Evolutionary conservation across 2,329 filamentous ascomycete genomes (phyloP), one percentile per base, ranked within the genome.

Genomic region (Colletotrichum agaves): DNA sequence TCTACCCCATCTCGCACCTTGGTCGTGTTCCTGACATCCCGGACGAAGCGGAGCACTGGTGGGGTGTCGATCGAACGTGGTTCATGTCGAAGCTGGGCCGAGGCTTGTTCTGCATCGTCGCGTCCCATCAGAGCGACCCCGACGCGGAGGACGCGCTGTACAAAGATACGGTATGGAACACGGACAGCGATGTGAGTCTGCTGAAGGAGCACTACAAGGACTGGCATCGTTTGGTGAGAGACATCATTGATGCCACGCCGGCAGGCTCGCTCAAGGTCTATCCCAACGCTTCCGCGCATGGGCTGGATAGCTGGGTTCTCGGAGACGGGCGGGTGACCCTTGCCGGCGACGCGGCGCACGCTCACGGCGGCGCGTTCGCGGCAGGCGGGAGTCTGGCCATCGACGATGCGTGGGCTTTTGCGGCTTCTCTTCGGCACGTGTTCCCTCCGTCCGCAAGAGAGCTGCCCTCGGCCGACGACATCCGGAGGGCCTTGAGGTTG

Each of bases 11-110:
- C 1, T 78, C 78, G 0, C 74, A 80, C 69, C 74, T 84, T 2
- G 73, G 75, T 8, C 75, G 80, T 58, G 77, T 84, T 17, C 71
- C 75, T 5, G 76, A 79, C 46, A 70, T 82, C 27, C 79, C 74
- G 3, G 73, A 79, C 23, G 82, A 84, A 68, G 81, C 82, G 1
- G 76, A 77, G 6, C 83, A 84, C 67, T 77, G 80, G 73, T 83
- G 81, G 81, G 80, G 79, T 0, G 79, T 78, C 0, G 76, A 77
- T 21, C 74, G 80, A 43, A 80, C 78, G 17, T 78, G 83, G 35
- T 84, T 84, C 63, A 75, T 82, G 10, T 83, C 81, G 27, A 75
- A 73, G 21, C 74, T 84, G 2, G 81, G 81, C 72, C 72, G 72
- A 21, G 76, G 73, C 13, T 75, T 82, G 3, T 84, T 80, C 66